Evolutionary conservation across 768 basidiomycete species (phyloP), one percentile per base, ranked within the genome.

Genomic region (Boletellus ananas): DNA sequence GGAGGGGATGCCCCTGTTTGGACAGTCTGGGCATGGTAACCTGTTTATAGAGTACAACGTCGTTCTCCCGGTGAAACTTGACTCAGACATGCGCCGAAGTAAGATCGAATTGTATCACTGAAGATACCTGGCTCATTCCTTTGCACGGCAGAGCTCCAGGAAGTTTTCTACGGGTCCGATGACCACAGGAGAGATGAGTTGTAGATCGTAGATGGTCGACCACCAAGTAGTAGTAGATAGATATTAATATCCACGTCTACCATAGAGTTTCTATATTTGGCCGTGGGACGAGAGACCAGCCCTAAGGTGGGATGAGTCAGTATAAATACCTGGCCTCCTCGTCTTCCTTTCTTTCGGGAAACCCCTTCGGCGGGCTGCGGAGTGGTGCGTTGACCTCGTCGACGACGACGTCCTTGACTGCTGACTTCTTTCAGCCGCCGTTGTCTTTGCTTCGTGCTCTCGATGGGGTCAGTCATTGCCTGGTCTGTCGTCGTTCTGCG

Each of bases 1-100:
- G 25, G 92, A 99, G 66, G 96, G 96, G 5, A 92, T 98, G 86
- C 87, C 90, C 1, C 64, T 83, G 34, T 85, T 79, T 61, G 79
- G 81, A 49, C 69, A 74, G 51, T 70, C 72, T 10, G 63, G 70
- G 18, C 75, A 81, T 54, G 96, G 96, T 14, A 85, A 95, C 65
- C 73, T 99, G 41, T 98, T 82, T 60, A 78, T 99, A 46, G 94
- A 97, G 68, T 99, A 95, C 71, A 90, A 81, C 49, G 90, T 99
- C 43, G 85, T 98, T 16, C 70, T 99, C 47, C 96, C 96, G 3
- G 70, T 79, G 43, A 78, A 85, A 47, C 69, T 99, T 31, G 75
- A 84, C 42, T 61, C 79, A 43, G 79, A 85, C 43, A 80, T 80
- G 52, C 82, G 82, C 59, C 78, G 74, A 65, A 90, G 95, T 97